These are phyloP conservation scores for Dryas octopetala DNA, from an alignment of 306 rosid genomes.

Conservation along the genomic window DNA sequence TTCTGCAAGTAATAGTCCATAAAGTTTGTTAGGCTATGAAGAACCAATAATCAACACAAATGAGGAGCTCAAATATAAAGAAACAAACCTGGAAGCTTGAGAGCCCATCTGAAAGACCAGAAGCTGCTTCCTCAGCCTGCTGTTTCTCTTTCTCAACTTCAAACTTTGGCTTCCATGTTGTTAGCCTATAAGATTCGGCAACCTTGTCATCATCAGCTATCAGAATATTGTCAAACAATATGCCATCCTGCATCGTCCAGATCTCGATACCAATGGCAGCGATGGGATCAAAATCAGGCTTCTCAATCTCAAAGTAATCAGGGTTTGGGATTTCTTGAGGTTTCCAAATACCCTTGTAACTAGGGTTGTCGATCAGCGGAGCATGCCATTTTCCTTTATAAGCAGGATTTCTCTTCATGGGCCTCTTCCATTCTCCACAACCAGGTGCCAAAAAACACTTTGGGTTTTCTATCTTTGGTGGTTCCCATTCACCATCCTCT, in stretches of 20 bases:
- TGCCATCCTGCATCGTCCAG: slow-evolving; percentile 97
- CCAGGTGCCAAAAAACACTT: slow-evolving; percentile 77
- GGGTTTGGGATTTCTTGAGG: slow-evolving; percentile 82
- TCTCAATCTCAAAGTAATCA: slow-evolving; percentile 61
- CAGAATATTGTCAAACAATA: slow-evolving; percentile 81
- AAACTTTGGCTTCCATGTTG: slow-evolving; percentile 89
- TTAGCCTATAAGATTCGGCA: slow-evolving; percentile 66
- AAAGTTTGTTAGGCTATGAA: neutral
- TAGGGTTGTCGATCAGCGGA: slow-evolving; percentile 71
- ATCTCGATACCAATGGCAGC: slow-evolving; percentile 95
- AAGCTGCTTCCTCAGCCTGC: slow-evolving; percentile 63
- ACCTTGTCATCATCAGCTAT: slow-evolving; percentile 67
- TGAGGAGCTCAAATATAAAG: slow-evolving; percentile 2
- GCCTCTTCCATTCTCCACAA: slow-evolving; percentile 91
- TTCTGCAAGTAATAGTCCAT: slow-evolving; percentile 46
- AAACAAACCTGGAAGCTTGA: slow-evolving; percentile 51
- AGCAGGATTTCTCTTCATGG: slow-evolving; percentile 82
- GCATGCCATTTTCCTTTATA: slow-evolving; percentile 92
- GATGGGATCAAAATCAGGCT: slow-evolving; percentile 79
- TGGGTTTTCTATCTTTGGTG: slow-evolving; percentile 74
- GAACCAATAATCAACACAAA: neutral
- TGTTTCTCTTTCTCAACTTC: slow-evolving; percentile 70
- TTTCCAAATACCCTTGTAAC: slow-evolving; percentile 92
- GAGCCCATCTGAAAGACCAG: slow-evolving; percentile 54
- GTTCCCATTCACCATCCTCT: slow-evolving; percentile 92